Conservation (phyloP, 1,139 yeast species). For the Diutina siamensis region DNA sequence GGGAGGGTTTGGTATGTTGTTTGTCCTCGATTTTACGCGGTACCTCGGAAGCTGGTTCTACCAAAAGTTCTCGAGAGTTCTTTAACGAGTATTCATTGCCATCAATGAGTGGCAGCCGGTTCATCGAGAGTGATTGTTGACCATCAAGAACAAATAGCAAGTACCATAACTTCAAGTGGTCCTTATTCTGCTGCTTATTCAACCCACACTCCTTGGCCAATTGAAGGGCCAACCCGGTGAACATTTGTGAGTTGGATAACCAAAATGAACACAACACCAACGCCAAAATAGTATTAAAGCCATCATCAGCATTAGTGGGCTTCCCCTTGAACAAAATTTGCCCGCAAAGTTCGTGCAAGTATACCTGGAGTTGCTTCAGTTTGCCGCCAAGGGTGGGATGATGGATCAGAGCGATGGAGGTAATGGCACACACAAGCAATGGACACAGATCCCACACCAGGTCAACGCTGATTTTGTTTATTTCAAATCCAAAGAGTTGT, state of each 20-base stretch:
- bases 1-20: background rate
- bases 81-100: slow-evolving; percentile 32
- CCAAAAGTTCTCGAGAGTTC: slow-evolving; percentile 27
- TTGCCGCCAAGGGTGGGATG: slow-evolving; percentile 32
- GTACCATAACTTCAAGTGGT: slow-evolving; percentile 53
- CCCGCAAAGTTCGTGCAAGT: slow-evolving; percentile 36
- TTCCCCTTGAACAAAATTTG: slow-evolving; percentile 31
- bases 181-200: slow-evolving; percentile 29
- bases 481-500: slow-evolving; percentile 56
- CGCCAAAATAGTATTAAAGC: slow-evolving; percentile 51
- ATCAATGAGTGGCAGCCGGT: slow-evolving; percentile 44
- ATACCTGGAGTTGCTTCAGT: slow-evolving; percentile 25
- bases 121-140: slow-evolving; percentile 53
- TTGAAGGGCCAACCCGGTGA: slow-evolving; percentile 57
- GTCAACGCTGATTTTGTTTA: slow-evolving; percentile 34
- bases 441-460: slow-evolving; percentile 48
- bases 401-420: slow-evolving; percentile 54
- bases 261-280: slow-evolving; percentile 58
- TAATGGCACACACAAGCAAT: slow-evolving; percentile 47
- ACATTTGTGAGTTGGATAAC: slow-evolving; percentile 55
- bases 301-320: slow-evolving; percentile 35
- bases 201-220: slow-evolving; percentile 47
- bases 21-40: background rate
- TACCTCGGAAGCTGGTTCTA: too few relatives aligned
- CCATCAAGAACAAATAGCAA: slow-evolving; percentile 59